Evolutionary conservation across 768 basidiomycete species (phyloP).

Genomic region (Myochromella boudieri): DNA sequence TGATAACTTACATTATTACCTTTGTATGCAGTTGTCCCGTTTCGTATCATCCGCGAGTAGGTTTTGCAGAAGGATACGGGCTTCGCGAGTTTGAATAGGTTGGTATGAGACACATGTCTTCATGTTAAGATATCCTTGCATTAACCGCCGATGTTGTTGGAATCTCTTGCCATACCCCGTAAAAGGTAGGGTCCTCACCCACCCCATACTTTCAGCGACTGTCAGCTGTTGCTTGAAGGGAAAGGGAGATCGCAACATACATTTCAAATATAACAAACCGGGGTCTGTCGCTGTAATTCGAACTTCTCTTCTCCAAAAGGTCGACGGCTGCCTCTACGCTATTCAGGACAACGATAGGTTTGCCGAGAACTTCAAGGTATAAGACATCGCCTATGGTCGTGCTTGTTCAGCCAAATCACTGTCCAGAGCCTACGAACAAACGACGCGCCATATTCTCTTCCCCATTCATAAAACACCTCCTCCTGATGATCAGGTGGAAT

Average conservation of each 20-base stretch:
- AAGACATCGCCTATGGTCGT: constrained; percentile 14
- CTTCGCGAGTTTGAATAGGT: neutral
- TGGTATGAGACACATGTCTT: neutral
- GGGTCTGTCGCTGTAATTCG: constrained; percentile 35
- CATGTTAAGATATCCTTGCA: neutral
- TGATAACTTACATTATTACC: too few species aligned
- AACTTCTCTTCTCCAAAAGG: constrained; percentile 38
- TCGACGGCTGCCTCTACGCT: constrained; percentile 34
- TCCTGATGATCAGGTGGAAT: constrained; percentile 1
- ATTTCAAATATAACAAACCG: constrained; percentile 19
- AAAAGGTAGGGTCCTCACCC: neutral
- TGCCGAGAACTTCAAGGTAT: constrained; percentile 21
- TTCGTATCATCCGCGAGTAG: neutral
- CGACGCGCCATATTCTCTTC: constrained; percentile 6
- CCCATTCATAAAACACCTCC: constrained; percentile 5
- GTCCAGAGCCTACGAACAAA: neutral
- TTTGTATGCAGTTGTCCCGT: neutral
- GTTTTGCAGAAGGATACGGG: neutral
- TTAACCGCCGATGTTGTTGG: neutral
- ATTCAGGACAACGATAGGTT: constrained; percentile 29
- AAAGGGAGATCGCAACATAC: constrained; percentile 3
- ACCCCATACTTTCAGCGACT: neutral
- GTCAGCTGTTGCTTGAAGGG: neutral
- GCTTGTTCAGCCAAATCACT: neutral
- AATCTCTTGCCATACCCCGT: neutral